phyloP scores from a whole-genome alignment of 768 basidiomycete genomes.

The Suillus occidentalis region DNA sequence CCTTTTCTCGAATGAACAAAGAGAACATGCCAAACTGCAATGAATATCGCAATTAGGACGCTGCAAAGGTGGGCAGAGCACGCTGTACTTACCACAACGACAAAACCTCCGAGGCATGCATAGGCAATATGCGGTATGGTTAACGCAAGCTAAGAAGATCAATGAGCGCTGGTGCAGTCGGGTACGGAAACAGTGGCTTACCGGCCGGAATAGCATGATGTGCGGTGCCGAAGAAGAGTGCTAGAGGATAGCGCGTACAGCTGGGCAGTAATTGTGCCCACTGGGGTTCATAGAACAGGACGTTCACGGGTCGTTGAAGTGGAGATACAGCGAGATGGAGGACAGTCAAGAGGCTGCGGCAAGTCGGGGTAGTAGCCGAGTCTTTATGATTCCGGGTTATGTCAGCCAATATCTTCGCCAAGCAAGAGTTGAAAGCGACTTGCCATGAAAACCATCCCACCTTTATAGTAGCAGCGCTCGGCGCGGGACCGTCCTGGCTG shows the following conservation, averaged over 20 bases:
- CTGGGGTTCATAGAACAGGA: slow-evolving; percentile 7
- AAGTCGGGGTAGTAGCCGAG: neutral
- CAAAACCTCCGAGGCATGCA: slow-evolving; percentile 77
- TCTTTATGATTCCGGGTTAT: neutral
- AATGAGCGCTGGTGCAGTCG: slow-evolving; percentile 5
- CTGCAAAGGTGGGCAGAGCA: neutral
- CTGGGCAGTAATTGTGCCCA: neutral
- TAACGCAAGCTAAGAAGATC: slow-evolving; percentile 38
- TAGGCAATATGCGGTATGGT: slow-evolving; percentile 75
- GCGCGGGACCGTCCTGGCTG: neutral
- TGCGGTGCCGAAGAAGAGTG: slow-evolving; percentile 13
- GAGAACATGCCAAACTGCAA: slow-evolving; percentile 93
- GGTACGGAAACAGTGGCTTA: slow-evolving; percentile 27
- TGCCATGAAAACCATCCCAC: neutral
- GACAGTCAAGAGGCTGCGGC: neutral
- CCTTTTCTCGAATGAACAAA: slow-evolving; percentile 84
- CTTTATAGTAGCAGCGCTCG: neutral
- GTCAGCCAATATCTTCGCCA: slow-evolving; percentile 1
- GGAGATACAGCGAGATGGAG: slow-evolving; percentile 6
- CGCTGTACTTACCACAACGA: slow-evolving; percentile 59
- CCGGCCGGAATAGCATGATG: slow-evolving; percentile 52
- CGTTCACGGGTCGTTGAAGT: neutral
- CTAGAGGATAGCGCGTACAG: slow-evolving; percentile 1
- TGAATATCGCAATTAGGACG: neutral
- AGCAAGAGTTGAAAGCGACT: neutral